phyloP scores from a whole-genome alignment of 164 flowering plant genomes.

The Chimonanthus salicifolius region DNA sequence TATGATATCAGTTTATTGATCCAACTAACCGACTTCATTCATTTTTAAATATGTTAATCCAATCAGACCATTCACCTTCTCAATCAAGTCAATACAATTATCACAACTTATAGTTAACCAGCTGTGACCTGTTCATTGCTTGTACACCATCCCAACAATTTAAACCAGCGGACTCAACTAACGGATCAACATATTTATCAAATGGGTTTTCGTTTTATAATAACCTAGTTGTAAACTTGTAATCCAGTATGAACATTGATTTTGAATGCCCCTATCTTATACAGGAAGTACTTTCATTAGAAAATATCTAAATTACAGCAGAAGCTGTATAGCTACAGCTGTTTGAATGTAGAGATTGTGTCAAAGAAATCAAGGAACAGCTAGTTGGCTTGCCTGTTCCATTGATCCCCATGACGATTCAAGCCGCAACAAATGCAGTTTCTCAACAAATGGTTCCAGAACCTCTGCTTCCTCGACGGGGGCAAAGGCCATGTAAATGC shows the following conservation, averaged over 20 bases:
- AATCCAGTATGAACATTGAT: neutral
- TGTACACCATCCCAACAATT: too few species aligned
- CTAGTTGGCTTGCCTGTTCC: constrained; percentile 32
- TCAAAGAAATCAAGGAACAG: constrained; percentile 27
- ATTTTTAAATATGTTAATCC: too few species aligned
- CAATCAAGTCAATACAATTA: too few species aligned
- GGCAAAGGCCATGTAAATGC: constrained; percentile 82
- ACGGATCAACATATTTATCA: too few species aligned
- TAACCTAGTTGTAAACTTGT: too few species aligned
- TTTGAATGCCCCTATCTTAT: neutral
- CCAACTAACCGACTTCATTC: too few species aligned
- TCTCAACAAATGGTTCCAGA: constrained; percentile 66
- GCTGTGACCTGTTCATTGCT: too few species aligned
- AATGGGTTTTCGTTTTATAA: too few species aligned
- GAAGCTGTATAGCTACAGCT: neutral
- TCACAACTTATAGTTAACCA: too few species aligned
- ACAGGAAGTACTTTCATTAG: neutral
- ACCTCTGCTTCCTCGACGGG: constrained; percentile 67
- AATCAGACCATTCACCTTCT: too few species aligned
- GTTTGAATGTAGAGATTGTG: neutral
- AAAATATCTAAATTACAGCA: neutral
- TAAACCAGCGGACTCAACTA: too few species aligned
- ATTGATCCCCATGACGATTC: constrained; percentile 57
- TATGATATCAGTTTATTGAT: too few species aligned
- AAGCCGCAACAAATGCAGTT: constrained; percentile 55